Base-by-base conservation (phyloP, 1,139 yeast genomes). In the Candida buenavistaensis region DNA sequence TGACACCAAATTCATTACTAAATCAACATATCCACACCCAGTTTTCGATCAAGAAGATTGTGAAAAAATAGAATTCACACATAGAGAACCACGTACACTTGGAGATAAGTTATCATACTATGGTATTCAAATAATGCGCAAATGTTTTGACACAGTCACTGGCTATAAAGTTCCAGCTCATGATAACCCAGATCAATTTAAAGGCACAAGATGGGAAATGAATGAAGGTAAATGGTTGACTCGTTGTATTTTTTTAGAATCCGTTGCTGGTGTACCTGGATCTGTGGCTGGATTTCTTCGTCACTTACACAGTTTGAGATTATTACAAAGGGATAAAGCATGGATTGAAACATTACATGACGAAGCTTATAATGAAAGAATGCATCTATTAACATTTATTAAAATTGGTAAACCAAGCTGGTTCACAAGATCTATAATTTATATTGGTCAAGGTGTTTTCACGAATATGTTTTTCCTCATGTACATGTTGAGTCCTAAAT, bases 181-280 rank as follows among this genome's bases (percentile, higher is more conserved):
- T 14, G 17, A n/a, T 12, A 48, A 59, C 8, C 33, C 33, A 17
- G 25, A 23, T 10, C 64, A 68, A 36, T 58, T 58, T 40, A 64
- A 67, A 37, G 78, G 77, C 3, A 66, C 74, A 1, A 55, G 77
- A 39, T 78, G 65, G 45, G 64, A 60, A 29, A 78, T 82, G 85
- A 78, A 82, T 2, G 77, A 75, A 26, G 64, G 64, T 33, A 78
- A 80, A 51, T 83, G 90, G 90, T 51, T 83, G 37, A 76, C 81
- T n/a, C 58, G 92, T 37, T 63, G 75, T 41, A 76, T 83, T 24
- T 82, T 83, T 50, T 68, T 83, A 44, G 92, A 83, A 56, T 75
- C 82, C 40, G 69, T 83, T 39, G 92, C 92, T 7, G 90, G 88
- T 10, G 86, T 83, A 11, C 92, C 92, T 1, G 90, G 92, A 8